Conservation (phyloP, 371 early-diverging fungal genomes). For the Saksenaea vasiformis region DNA sequence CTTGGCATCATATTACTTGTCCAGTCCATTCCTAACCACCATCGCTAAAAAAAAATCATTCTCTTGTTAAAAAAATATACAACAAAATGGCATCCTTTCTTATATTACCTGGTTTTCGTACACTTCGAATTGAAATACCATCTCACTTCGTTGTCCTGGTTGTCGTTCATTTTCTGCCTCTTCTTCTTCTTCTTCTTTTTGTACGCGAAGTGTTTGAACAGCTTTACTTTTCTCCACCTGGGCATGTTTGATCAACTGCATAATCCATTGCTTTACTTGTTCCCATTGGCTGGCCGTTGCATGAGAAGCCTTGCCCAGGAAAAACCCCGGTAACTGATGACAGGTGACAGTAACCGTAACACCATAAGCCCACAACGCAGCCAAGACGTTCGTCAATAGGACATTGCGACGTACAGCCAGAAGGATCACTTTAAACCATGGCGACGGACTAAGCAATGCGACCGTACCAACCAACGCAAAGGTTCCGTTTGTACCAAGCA, state of each 20-base stretch:
- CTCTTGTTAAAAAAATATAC: not conserved
- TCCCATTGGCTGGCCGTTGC: not conserved
- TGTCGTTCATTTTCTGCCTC: conserved; percentile 4
- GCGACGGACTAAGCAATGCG: conserved; percentile 23
- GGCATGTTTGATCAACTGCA: conserved; percentile 9
- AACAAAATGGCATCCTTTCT: too few relatives aligned
- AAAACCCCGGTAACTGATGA: not conserved
- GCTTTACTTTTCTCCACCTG: conserved; percentile 26
- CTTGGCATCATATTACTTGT: conserved; percentile 52
- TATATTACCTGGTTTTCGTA: conserved; percentile 44
- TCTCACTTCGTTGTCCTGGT: conserved; percentile 29
- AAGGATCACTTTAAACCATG: conserved; percentile 24
- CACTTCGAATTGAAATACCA: conserved; percentile 51
- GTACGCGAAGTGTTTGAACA: conserved; percentile 5
- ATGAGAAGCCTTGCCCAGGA: conserved; percentile 3
- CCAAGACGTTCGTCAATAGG: conserved; percentile 19
- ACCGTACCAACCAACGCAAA: conserved; percentile 26
- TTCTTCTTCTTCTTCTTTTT: not conserved
- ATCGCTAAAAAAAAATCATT: conserved; percentile 24
- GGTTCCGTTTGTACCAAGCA: conserved; percentile 21
- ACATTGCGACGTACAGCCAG: conserved; percentile 19
- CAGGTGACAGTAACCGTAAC: conserved; percentile 19
- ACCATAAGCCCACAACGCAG: conserved; percentile 38
- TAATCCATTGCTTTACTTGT: conserved; percentile 13
- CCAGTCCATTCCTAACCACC: conserved; percentile 54